Base-by-base conservation (phyloP, 2,329 filamentous ascomycete genomes). In the Teratosphaeriaceae sp. region DNA sequence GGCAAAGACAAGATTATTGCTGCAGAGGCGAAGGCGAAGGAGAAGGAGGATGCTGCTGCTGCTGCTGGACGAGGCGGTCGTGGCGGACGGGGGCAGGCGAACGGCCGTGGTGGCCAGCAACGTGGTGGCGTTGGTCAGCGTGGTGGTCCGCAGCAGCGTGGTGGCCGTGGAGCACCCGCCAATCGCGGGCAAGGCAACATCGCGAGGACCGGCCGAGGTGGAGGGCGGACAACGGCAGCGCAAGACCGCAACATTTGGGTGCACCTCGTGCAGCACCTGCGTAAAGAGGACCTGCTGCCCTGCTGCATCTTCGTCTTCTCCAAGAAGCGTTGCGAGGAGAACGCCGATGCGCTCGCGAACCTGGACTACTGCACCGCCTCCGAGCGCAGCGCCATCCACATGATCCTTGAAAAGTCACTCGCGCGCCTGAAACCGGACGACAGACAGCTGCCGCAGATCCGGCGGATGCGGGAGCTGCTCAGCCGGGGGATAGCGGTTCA, bases 261-360 rank as follows among this genome's bases (percentile, higher is more conserved):
- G 26, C 87, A 96, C 59, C 76, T 98, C 29, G 88, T 98, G 2
- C 87, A 94, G 58, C 88, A 87, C 65, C 73, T 98, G 42, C 86
- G 82, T 56, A 95, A 94, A 64, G 80, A 88, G 40, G 87, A 80
- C 38, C 74, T 98, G 3, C 76, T 98, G 3, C 92, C 92, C 0
- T 88, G 85, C 7, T 97, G 90, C 63, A 94, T 98, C 53, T 98
- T 98, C 60, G 90, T 98, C 43, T 98, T 98, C 65, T 98, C 92
- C 2, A 98, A 97, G 70, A 95, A 92, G 66, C 76, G 92, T 40
- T 97, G 92, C 57, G 92, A 98, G 64, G 88, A 97, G 61, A 98
- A 97, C 62, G 92, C 92, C 1, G 88, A 96, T 61, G 90, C 92
- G 0, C 73, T 98, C 18, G 90, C 86, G 48, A 97, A 96, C 59